Percentiles rank a stretch among this genome's conserved stretches.
phyloP scores from a whole-genome alignment of 257 asterid genomes.

The Leonotis leonurus region DNA sequence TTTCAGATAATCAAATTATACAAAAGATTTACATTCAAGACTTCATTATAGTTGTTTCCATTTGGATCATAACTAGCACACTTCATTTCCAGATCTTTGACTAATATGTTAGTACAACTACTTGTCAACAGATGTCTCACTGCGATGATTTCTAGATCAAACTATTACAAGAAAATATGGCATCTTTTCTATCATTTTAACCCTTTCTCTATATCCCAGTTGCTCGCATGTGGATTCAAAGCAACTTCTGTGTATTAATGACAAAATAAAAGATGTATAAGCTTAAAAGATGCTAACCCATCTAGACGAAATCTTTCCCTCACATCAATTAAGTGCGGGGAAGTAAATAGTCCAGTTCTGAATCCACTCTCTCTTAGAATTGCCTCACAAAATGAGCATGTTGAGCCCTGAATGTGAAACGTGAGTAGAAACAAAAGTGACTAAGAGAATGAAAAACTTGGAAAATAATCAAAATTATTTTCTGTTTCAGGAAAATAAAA shows the following conservation, averaged over 20 bases:
- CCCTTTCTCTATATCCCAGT: neutral
- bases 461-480: too few species aligned
- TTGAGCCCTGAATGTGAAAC: slow-evolving; percentile 64
- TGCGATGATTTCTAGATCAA: neutral
- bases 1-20: neutral
- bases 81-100: neutral
- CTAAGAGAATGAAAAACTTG: too few species aligned
- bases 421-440: slow-evolving; percentile 6
- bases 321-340: slow-evolving; percentile 92
- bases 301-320: slow-evolving; percentile 83
- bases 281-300: slow-evolving; percentile 43
- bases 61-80: neutral
- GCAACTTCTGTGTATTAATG: neutral
- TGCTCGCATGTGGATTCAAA: neutral
- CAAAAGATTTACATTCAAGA: neutral
- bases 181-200: neutral
- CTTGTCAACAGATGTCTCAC: neutral
- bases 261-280: slow-evolving; percentile 10
- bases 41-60: neutral
- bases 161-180: neutral
- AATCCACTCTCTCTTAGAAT: slow-evolving; percentile 74
- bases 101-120: neutral
- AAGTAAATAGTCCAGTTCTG: slow-evolving; percentile 81
- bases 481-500: too few species aligned
- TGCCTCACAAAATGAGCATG: slow-evolving; percentile 80